A percentile compares a stretch with the other conserved stretches of the same genome.
These are phyloP conservation scores for Hypericum androsaemum DNA, from an alignment of 345 rosid species.

Conservation along the genomic window DNA sequence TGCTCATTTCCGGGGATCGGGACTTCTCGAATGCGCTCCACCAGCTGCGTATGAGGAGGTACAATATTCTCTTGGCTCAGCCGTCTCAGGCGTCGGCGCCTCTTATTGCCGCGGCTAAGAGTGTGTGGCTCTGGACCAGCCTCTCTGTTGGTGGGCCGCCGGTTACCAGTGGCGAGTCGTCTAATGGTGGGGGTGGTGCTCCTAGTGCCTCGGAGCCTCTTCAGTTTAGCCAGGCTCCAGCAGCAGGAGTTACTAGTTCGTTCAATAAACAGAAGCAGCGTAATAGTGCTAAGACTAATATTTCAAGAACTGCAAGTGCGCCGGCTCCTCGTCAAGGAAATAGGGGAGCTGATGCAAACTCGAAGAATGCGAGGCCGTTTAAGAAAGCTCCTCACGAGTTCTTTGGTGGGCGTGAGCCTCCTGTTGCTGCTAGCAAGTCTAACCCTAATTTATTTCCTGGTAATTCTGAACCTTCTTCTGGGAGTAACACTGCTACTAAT, in stretches of 20 bases:
- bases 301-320: constrained; percentile 30
- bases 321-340: constrained; percentile 34
- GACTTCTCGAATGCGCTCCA: constrained; percentile 94
- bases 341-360: constrained; percentile 24
- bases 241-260: too few species aligned
- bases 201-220: constrained; percentile 26
- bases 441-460: constrained; percentile 30
- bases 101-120: constrained; percentile 68
- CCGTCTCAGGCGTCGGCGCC: constrained; percentile 68
- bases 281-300: constrained; percentile 30
- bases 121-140: constrained; percentile 84
- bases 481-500: constrained; percentile 22
- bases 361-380: constrained; percentile 38
- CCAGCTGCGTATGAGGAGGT: constrained; percentile 79
- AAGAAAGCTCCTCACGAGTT: constrained; percentile 81
- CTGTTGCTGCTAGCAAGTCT: constrained; percentile 25
- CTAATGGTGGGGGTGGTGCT: too few species aligned
- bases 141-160: constrained; percentile 64
- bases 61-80: constrained; percentile 82
- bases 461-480: constrained; percentile 26
- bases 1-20: constrained; percentile 81
- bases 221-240: constrained; percentile 24
- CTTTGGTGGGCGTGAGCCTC: constrained; percentile 35
- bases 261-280: constrained; percentile 31
- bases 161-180: constrained; percentile 33